These are phyloP conservation scores for Podila epicladia DNA, from an alignment of 192 early-diverging fungal species.

Conservation along the genomic window DNA sequence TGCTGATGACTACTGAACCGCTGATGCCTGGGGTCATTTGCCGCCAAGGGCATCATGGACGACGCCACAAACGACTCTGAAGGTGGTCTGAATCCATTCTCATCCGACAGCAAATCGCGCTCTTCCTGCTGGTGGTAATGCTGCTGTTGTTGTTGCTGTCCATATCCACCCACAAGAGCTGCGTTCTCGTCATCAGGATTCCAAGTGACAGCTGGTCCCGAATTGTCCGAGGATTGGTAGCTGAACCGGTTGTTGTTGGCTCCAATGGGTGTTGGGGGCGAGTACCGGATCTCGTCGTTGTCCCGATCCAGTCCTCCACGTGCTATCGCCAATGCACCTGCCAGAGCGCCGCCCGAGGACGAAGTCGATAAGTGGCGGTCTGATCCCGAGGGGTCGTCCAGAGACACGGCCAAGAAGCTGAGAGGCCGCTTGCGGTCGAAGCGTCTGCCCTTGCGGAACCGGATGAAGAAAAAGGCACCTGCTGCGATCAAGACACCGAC, in stretches of 20 bases:
- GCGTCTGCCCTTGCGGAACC: slow-evolving; percentile 30
- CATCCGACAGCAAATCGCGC: slow-evolving; percentile 11
- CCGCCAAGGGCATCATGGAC: slow-evolving; percentile 28
- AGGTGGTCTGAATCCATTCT: not conserved
- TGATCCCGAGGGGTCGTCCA: slow-evolving; percentile 16
- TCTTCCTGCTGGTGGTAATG: slow-evolving; percentile 10
- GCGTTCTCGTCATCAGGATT: slow-evolving; percentile 49
- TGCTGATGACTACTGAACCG: not conserved
- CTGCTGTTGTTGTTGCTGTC: slow-evolving; percentile 18
- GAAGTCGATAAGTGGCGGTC: slow-evolving; percentile 2
- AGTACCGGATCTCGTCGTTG: slow-evolving; percentile 12
- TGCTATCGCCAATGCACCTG: not conserved
- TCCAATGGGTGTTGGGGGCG: slow-evolving; percentile 24
- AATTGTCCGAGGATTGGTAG: slow-evolving; percentile 28
- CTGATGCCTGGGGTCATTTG: not conserved
- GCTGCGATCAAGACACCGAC: slow-evolving; percentile 16
- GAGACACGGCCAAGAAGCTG: slow-evolving; percentile 41
- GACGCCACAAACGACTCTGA: slow-evolving; percentile 32
- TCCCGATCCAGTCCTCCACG: slow-evolving; percentile 1
- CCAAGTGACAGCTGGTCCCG: slow-evolving; percentile 21
- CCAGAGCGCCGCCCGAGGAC: slow-evolving; percentile 7
- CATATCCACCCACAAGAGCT: slow-evolving; percentile 22
- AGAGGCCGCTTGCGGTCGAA: slow-evolving; percentile 41
- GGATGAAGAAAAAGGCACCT: slow-evolving; percentile 33
- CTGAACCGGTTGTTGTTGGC: slow-evolving; percentile 15